Evolutionary conservation across 164 flowering plant genomes (phyloP), one percentile per base, ranked within the genome.

Genomic region (Berberis thunbergii): DNA sequence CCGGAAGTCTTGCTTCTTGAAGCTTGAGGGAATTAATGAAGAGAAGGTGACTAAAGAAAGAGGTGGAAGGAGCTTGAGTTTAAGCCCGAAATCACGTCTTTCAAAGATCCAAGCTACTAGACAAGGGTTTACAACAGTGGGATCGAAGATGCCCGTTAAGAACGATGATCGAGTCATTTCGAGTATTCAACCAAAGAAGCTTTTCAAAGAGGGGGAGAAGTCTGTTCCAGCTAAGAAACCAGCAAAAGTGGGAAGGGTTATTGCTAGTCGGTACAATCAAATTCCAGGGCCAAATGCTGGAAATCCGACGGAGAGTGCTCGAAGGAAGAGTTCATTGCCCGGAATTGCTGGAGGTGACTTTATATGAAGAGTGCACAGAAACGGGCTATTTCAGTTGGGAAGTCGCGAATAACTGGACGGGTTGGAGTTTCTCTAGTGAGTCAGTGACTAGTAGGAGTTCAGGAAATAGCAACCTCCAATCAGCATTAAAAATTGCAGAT

Each of bases 201-300:
- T 89, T 5, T 89, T 92, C 68, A 76, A 64, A 67, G 91, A 82
- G 38, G 82, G 75, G 0, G 87, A 82, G 45, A 81, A 79, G 54
- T 73, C 84, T 1, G 72, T 54, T 59, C 6, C 69, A 0, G 61
- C n/a, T n/a, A 86, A 84, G 75, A 88, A 82, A 61, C 73, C 85
- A 5, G 1, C 64, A 39, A 88, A 74, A 72, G 64, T 63, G 7
- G 91, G 92, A 13, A 78, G 92, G 67, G 77, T 86, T 0, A 76
- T 91, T 13, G 80, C 91, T 0, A 91, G 96, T 64, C 69, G 92
- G 60, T 91, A 89, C 67, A 86, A 62, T 77, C 84, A 77, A 67
- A 71, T 43, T n/a, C 50, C 74, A 0, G 54, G 13, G 43, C 66
- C 60, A 55, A 41, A 46, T 46, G 46, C 81, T 0, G 63, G 73